Evolutionary conservation across 1,284 basidiomycete genomes (phyloP), one percentile per base, ranked within the genome.

Genomic region (Austropuccinia psidii): DNA sequence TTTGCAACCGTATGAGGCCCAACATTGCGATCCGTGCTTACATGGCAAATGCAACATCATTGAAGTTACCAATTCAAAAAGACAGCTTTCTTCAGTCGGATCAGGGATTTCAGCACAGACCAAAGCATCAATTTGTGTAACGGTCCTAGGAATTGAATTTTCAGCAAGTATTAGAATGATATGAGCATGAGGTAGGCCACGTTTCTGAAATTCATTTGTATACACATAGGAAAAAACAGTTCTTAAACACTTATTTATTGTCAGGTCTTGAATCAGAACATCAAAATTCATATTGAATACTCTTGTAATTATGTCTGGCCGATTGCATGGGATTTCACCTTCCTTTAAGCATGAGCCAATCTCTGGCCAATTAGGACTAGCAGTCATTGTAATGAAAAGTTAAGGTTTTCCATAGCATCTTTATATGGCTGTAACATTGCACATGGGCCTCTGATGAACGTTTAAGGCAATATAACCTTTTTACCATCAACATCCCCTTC

Each of bases 311-410:
- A 55, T 2, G 17, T 39, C 50, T 1, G 65, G 65, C 1, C 37
- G 8, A 8, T 68, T 27, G 1, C 1, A 4, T 4, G 61, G 15
- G 13, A 1, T 9, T 19, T 64, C 11, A 3, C 43, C 61, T 4
- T 31, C 4, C 5, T 50, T 75, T 0, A 83, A 76, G 19, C 77
- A 76, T 0, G 39, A 60, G 4, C 35, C 57, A 31, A 83, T 83
- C 76, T 83, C 81, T 2, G 78, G 79, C 82, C 83, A 83, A 0
- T 80, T 76, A 0, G 81, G 77, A 75, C 83, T 83, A 76, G 81
- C 82, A 0, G 80, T 82, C 78, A 82, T 79, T 0, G 81, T 83
- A 62, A 82, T 75, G 75, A 83, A 84, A 57, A 82, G 80, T 6
- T 79, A 81, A 0, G 82, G 82, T 13, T 64, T 70, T 1, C 81